Percentiles rank a stretch among this genome's conserved stretches.
Conservation (phyloP, 176 grass and related monocot genomes). For the Cenchrus fungigraminus region DNA sequence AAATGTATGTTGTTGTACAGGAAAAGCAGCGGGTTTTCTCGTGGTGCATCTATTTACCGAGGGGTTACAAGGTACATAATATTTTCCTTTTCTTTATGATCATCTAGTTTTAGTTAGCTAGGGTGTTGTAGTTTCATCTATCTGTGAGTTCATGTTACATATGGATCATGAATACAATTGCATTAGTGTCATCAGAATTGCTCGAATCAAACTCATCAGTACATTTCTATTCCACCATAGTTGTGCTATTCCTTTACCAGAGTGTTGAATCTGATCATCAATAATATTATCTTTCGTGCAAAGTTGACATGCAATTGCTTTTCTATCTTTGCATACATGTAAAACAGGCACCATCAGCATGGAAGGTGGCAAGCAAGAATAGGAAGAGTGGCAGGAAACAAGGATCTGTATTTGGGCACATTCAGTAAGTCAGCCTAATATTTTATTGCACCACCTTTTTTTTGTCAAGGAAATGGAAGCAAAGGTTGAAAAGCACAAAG, state of each 20-base stretch:
- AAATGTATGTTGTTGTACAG: conserved; percentile 43
- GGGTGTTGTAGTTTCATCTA: neutral
- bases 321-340: neutral
- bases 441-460: conserved; percentile 8
- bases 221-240: neutral
- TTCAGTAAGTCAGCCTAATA: conserved; percentile 60
- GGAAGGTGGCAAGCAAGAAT: conserved; percentile 90
- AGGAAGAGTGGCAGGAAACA: conserved; percentile 83
- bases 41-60: conserved; percentile 30
- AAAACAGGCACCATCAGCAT: conserved; percentile 76
- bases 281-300: neutral
- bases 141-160: neutral
- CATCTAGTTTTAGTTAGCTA: neutral
- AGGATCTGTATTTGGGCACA: conserved; percentile 84
- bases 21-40: conserved; percentile 87
- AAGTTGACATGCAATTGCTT: neutral
- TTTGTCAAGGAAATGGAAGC: neutral
- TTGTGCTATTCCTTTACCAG: neutral
- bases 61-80: conserved; percentile 77
- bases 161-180: neutral
- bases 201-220: neutral
- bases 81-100: neutral
- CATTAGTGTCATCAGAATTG: neutral
- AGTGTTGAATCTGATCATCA: neutral
- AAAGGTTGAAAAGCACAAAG: neutral